Evolutionary conservation across 1,284 basidiomycete species (phyloP).

Genomic region (Trichosporon ovoides): DNA sequence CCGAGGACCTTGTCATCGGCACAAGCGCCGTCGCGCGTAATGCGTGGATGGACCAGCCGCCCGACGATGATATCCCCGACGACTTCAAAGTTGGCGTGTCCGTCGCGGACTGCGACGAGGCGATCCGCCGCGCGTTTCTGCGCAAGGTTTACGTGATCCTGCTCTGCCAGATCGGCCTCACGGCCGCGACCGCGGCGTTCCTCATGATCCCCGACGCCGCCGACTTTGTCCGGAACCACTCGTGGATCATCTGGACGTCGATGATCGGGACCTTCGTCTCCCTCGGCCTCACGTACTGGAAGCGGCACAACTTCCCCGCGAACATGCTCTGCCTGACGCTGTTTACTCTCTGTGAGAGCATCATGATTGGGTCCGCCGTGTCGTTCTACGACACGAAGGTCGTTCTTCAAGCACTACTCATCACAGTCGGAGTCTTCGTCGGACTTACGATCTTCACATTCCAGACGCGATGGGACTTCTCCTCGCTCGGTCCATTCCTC

Average conservation of each 20-base stretch:
- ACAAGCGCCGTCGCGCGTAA: conserved; percentile 19
- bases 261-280: conserved; percentile 44
- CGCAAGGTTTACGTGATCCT: conserved; percentile 48
- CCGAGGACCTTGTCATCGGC: conserved; percentile 7
- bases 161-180: conserved; percentile 42
- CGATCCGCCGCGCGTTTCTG: conserved; percentile 47
- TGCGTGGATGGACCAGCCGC: conserved; percentile 43
- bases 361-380: conserved; percentile 50
- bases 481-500: conserved; percentile 43
- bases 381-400: conserved; percentile 45
- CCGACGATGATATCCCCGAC: conserved; percentile 42
- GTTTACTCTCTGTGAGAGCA: conserved; percentile 52
- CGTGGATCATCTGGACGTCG: conserved; percentile 46
- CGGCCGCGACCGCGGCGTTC: conserved; percentile 29
- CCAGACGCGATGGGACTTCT: conserved; percentile 50
- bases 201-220: conserved; percentile 32
- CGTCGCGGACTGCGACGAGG: conserved; percentile 47
- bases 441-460: conserved; percentile 55
- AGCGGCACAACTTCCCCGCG: conserved; percentile 47
- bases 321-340: conserved; percentile 53
- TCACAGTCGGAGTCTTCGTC: conserved; percentile 54
- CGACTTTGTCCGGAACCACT: conserved; percentile 39
- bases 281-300: conserved; percentile 45
- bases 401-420: conserved; percentile 54
- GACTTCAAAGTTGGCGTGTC: conserved; percentile 47